phyloP scores from a whole-genome alignment of 2,329 filamentous ascomycete species.

The Scedosporium apiospermum region DNA sequence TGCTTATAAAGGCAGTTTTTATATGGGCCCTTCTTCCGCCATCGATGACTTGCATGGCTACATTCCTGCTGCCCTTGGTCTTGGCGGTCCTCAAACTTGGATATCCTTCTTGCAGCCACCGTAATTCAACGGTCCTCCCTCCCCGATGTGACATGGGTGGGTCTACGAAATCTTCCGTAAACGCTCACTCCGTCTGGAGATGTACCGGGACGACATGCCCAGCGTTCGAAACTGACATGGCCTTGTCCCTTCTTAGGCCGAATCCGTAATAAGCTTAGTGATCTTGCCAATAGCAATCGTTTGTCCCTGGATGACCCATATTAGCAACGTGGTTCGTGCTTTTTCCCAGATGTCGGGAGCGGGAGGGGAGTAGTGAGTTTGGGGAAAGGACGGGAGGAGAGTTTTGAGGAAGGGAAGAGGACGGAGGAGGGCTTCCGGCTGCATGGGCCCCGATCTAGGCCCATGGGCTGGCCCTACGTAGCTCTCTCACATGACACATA shows the following conservation, averaged over 20 bases:
- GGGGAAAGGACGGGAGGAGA: slow-evolving; percentile 11
- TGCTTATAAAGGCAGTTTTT: neutral
- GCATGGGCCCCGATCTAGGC: neutral
- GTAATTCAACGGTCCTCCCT: neutral
- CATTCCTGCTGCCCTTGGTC: neutral
- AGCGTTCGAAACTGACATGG: neutral
- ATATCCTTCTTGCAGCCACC: neutral
- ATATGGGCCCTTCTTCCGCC: neutral
- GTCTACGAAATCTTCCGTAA: neutral
- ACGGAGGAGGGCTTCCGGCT: neutral
- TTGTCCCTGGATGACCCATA: slow-evolving; percentile 59
- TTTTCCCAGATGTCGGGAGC: neutral
- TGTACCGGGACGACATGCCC: neutral
- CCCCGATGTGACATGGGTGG: neutral
- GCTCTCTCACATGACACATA: slow-evolving; percentile 29
- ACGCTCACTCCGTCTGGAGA: neutral
- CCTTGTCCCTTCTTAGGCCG: slow-evolving; percentile 3
- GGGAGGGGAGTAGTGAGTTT: slow-evolving; percentile 15
- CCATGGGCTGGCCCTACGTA: neutral
- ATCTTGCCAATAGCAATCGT: slow-evolving; percentile 99
- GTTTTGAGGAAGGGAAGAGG: no score
- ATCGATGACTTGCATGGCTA: neutral
- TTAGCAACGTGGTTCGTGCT: neutral
- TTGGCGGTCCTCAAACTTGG: neutral
- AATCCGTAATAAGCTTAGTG: slow-evolving; percentile 62